Evolutionary conservation across 306 rosid species (phyloP), one percentile per base, ranked within the genome.

Genomic region (Cucurbita moschata): DNA sequence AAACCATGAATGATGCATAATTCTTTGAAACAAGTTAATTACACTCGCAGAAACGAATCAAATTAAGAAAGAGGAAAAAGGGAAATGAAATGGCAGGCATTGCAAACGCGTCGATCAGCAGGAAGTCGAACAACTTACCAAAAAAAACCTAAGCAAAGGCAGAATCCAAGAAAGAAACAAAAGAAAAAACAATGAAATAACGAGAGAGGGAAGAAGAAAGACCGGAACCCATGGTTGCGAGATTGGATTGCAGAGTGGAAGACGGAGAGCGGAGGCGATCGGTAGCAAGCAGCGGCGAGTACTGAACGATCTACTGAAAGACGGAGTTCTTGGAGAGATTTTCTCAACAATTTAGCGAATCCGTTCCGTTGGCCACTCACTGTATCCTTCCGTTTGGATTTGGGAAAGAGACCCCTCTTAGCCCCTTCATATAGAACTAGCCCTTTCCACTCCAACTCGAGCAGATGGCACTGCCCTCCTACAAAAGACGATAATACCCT

Each of bases 171-270:
- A 5, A 76, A 26, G 7, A 18, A 42, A 10, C 19, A 30, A 12
- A 6, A 18, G 12, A 47, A 43, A n/a, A 5, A n/a, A 7, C 16
- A 18, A 39, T 30, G 46, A 51, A 39, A 35, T 5, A 43, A 40
- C 4, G 35, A 47, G 52, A 70, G 18, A 1, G 40, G 8, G 60
- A n/a, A 71, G 23, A 51, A 10, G 43, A 68, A 14, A 54, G 30
- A 77, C 75, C 79, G 51, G 79, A 77, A 58, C 75, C 79, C 79
- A 77, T 77, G 49, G 23, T 40, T 68, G 70, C 62, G 8, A 10
- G 49, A 30, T 40, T 54, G 75, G 21, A 38, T 37, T 44, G 72
- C 35, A 30, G 2, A 30, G 35, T 30, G 35, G 35, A 30, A 2
- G 35, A 30, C 35, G 35, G 40, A 38, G 1, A 4, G 44, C 12